Conservation (phyloP, 2,329 filamentous ascomycete species). For the Diaporthe longicolla region DNA sequence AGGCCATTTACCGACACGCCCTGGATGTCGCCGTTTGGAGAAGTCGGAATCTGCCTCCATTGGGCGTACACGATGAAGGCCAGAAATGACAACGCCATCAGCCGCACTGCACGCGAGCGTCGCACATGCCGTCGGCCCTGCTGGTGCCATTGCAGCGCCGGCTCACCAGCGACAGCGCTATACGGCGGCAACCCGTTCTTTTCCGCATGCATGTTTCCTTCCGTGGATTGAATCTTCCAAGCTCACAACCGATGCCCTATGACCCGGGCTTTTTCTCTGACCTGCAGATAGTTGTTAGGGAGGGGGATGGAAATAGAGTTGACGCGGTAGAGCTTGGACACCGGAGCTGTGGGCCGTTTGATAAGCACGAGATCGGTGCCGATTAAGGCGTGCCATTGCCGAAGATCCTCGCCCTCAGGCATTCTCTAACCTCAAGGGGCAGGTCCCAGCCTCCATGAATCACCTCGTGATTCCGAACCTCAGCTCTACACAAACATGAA, state of each 20-base stretch:
- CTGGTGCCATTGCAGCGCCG: slow-evolving; percentile 43
- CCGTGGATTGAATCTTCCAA: not conserved
- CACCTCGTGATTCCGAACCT: not conserved
- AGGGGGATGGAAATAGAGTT: not conserved
- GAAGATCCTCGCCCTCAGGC: slow-evolving; percentile 21
- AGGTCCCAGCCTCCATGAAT: slow-evolving; percentile 25
- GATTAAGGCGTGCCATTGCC: slow-evolving; percentile 34
- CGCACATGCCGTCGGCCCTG: slow-evolving; percentile 53
- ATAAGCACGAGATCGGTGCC: slow-evolving; percentile 32
- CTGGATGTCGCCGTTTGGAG: slow-evolving; percentile 16
- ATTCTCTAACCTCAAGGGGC: slow-evolving; percentile 24
- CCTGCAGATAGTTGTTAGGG: not conserved
- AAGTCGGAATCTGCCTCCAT: slow-evolving; percentile 55
- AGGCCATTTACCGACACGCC: slow-evolving; percentile 52
- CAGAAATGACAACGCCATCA: slow-evolving; percentile 63
- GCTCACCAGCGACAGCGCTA: slow-evolving; percentile 51
- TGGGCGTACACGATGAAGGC: slow-evolving; percentile 63
- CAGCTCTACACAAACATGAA: not conserved
- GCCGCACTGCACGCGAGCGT: slow-evolving; percentile 59
- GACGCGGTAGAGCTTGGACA: slow-evolving; percentile 8
- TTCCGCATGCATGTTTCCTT: slow-evolving; percentile 48
- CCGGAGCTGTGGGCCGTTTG: slow-evolving; percentile 19
- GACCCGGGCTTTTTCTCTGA: not conserved
- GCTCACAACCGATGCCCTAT: slow-evolving; percentile 9
- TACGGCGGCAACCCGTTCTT: slow-evolving; percentile 63